Conservation (phyloP, 2,329 filamentous ascomycete genomes). For the Penicillium corylophilum region DNA sequence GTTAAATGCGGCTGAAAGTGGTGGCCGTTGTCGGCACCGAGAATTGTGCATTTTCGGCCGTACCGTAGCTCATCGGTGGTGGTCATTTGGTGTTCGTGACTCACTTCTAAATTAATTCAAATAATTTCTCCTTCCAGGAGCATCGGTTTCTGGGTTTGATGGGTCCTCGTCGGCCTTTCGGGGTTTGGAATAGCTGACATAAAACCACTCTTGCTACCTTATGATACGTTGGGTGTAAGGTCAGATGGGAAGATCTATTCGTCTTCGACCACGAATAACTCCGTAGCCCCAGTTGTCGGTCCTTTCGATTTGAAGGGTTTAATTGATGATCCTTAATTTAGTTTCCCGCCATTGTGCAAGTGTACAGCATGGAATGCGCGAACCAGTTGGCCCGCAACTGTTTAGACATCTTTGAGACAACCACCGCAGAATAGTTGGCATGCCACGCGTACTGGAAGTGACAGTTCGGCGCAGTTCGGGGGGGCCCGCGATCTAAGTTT, state of each 20-base stretch:
- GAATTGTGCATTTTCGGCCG: not conserved
- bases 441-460: not conserved
- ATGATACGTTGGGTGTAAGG: not conserved
- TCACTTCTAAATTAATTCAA: too few species aligned
- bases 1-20: not conserved
- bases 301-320: too few species aligned
- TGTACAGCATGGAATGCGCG: not conserved
- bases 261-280: not conserved
- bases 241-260: not conserved
- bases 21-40: not conserved
- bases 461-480: constrained; percentile 12
- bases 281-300: not conserved
- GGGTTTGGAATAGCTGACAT: not conserved
- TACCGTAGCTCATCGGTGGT: not conserved
- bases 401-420: not conserved
- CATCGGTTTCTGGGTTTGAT: too few species aligned
- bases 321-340: not conserved
- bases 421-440: not conserved
- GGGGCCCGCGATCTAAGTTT: constrained; percentile 4
- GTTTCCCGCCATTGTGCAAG: not conserved
- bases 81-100: too few species aligned
- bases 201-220: not conserved
- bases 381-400: not conserved
- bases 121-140: too few species aligned
- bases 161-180: not conserved